phyloP scores from a whole-genome alignment of 208 protist genomes.

The Acanthamoeba castellanii region DNA sequence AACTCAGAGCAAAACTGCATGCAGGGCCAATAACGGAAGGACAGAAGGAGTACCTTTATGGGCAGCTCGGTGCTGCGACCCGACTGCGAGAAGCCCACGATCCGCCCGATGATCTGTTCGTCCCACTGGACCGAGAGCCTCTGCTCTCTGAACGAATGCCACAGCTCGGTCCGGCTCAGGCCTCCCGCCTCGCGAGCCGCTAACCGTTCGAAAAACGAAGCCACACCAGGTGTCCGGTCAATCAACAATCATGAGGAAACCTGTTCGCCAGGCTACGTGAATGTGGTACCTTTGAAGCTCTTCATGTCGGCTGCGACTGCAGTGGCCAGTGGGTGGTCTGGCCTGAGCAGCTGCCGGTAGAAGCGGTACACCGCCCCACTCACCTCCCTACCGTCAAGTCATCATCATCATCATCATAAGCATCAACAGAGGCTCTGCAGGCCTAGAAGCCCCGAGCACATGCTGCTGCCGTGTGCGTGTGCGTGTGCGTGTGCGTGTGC shows the following conservation, averaged over 20 bases:
- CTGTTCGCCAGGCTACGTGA: neutral
- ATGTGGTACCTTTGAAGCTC: neutral
- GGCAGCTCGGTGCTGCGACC: neutral
- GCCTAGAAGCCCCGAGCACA: too few relatives aligned
- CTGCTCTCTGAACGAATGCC: slow-evolving; percentile 19
- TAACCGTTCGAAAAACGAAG: neutral
- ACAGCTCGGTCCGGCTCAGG: neutral
- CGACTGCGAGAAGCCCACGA: neutral
- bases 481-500: too few relatives aligned
- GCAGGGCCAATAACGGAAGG: neutral
- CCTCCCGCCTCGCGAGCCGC: neutral
- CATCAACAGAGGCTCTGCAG: too few relatives aligned
- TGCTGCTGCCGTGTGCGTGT: too few relatives aligned
- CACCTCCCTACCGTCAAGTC: neutral
- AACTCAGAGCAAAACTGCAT: neutral
- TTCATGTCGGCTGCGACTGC: neutral
- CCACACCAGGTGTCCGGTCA: too few relatives aligned
- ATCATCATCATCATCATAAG: neutral
- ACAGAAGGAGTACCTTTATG: neutral
- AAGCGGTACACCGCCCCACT: neutral
- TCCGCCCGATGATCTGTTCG: neutral
- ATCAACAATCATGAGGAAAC: neutral
- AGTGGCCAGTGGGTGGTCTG: neutral
- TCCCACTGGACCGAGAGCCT: neutral
- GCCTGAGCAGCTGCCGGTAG: neutral